Conservation (phyloP, 768 basidiomycete species). For the Lactarius akahatsu region DNA sequence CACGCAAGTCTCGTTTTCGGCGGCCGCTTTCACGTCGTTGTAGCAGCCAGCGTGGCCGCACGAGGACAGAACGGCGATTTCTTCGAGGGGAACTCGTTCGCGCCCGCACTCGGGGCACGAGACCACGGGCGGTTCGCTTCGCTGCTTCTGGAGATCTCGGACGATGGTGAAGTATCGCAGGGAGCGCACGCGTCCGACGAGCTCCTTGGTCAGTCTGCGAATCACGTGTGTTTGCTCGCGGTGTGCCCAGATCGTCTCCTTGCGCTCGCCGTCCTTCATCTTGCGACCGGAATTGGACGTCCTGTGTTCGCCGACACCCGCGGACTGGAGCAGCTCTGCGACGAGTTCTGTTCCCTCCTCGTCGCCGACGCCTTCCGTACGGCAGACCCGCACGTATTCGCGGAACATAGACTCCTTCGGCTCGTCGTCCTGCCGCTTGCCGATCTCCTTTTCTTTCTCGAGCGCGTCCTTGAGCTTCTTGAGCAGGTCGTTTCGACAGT, state of each 20-base stretch:
- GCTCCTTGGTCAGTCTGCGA: conserved; percentile 80
- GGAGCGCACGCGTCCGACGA: conserved; percentile 86
- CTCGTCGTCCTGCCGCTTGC: conserved; percentile 38
- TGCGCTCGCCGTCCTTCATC: conserved; percentile 58
- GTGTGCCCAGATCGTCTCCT: conserved; percentile 73
- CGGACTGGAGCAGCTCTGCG: conserved; percentile 57
- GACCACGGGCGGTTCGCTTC: conserved; percentile 55
- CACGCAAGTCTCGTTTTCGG: conserved; percentile 80
- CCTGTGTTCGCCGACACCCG: conserved; percentile 44
- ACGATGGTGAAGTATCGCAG: conserved; percentile 91
- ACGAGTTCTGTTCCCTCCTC: conserved; percentile 68
- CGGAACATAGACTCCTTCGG: conserved; percentile 74
- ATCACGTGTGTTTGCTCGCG: conserved; percentile 87
- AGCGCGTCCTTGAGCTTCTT: conserved; percentile 64
- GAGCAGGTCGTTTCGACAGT: conserved; percentile 73
- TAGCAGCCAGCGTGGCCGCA: conserved; percentile 89
- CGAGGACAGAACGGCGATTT: conserved; percentile 83
- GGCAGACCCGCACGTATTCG: conserved; percentile 69
- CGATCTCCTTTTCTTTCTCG: conserved; percentile 66
- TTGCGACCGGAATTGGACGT: conserved; percentile 29
- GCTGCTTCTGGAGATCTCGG: conserved; percentile 80
- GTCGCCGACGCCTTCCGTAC: conserved; percentile 74
- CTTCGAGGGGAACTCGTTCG: conserved; percentile 55
- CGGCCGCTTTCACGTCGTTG: conserved; percentile 67
- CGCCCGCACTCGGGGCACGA: conserved; percentile 63